phyloP scores from a whole-genome alignment of 768 basidiomycete genomes.

The Agrocybe chaxingu region DNA sequence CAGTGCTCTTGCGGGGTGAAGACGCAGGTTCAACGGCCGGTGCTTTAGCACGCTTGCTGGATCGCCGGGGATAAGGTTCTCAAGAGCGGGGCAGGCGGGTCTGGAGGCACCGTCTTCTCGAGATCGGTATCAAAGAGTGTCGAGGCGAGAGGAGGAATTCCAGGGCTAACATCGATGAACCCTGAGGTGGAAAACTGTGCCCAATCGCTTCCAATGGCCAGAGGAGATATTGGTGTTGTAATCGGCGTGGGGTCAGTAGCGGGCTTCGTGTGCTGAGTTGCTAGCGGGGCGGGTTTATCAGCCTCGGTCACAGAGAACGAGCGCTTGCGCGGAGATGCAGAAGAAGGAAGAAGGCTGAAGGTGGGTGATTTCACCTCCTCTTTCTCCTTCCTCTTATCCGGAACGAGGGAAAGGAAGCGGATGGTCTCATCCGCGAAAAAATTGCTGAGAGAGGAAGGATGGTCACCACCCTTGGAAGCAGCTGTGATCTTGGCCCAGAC shows the following conservation, averaged over 20 bases:
- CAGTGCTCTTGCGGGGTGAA: neutral
- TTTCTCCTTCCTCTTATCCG: constrained; percentile 31
- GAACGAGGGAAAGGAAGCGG: constrained; percentile 46
- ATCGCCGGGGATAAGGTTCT: constrained; percentile 19
- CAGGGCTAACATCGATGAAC: constrained; percentile 43
- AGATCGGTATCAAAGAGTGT: constrained; percentile 59
- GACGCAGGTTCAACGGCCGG: constrained; percentile 20
- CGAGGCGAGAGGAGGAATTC: constrained; percentile 44
- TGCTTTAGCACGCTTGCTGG: constrained; percentile 17
- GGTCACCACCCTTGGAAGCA: constrained; percentile 31
- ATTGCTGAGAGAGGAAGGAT: constrained; percentile 38
- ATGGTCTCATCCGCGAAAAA: constrained; percentile 73
- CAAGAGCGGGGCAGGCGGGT: neutral
- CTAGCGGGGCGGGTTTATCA: constrained; percentile 12
- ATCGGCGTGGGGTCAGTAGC: constrained; percentile 28
- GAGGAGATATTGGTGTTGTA: constrained; percentile 25
- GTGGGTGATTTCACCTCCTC: constrained; percentile 29
- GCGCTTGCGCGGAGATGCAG: constrained; percentile 24
- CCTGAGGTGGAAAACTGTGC: constrained; percentile 64
- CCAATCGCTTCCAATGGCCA: constrained; percentile 51
- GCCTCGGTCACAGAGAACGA: constrained; percentile 26
- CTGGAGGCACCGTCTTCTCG: constrained; percentile 37
- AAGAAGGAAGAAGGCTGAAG: constrained; percentile 25
- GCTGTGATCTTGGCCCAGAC: constrained; percentile 58
- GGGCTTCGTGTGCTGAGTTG: constrained; percentile 25